Evolutionary conservation across 331 rosid species (phyloP), one percentile per base, ranked within the genome.

Genomic region (Dryas integrifolia): DNA sequence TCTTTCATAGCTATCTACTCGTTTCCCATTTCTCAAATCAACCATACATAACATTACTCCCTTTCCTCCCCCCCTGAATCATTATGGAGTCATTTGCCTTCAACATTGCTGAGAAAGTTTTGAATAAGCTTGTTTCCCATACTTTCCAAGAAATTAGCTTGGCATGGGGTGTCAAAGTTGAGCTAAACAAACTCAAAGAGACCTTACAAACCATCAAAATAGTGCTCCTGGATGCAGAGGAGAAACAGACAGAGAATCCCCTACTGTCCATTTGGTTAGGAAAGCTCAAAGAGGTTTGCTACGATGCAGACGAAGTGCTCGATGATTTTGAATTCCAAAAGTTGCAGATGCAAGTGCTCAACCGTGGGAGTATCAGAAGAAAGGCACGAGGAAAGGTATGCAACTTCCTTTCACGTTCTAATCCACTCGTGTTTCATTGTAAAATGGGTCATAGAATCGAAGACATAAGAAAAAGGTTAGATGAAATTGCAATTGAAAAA

Each of bases 41-140:
- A 30, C 35, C 35, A 1, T 30, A 30, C 35, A 30, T 30, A 30
- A 30, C 35, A 30, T 30, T 30, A 1, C 61, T 21, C 61, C 21
- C 11, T 56, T 3, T 8, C 61, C 5, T 12, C n/a, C 35, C 3
- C 35, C 35, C 1, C 24, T 21, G 35, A 30, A 30, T 30, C 35
- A 30, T 30, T 30, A 56, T 56, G 61, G 61, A 56, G 39, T 56
- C 35, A 30, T 30, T 18, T 3, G 39, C 8, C 51, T 11, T 3
- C 52, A 7, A 0, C 15, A 58, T 81, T 61, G 80, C 81, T 9
- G 57, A 63, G 21, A 58, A 62, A 7, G 83, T 80, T 15, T 67
- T 66, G 46, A 46, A 1, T 35, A 83, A 84, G 66, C 81, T 65
- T 0, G 79, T 48, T 6, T 68, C 71, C 8, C 26, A 0, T 12